Base-by-base conservation (phyloP, 768 basidiomycete species). In the Multifurca ochricompacta region DNA sequence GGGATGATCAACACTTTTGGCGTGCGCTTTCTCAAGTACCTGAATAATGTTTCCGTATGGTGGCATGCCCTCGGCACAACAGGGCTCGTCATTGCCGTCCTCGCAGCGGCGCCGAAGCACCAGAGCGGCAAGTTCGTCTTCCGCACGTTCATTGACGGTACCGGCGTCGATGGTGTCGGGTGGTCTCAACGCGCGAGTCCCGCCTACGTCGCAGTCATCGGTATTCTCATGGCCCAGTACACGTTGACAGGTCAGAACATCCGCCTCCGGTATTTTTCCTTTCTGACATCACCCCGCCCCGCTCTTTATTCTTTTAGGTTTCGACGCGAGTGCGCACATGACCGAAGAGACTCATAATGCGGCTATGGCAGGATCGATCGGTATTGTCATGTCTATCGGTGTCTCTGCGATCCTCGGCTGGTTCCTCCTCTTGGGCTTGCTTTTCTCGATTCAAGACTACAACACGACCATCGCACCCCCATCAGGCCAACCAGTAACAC, bases 361-460 rank as follows among this genome's bases (percentile, higher is more conserved):
- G 19, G 70, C 70, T 21, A 82, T 77, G 76, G 78, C 83, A 37
- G 85, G 83, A 1, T 75, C 77, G 27, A 76, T 82, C 25, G 83
- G 83, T 1, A 85, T 86, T 53, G 64, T 86, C 40, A 83, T 80
- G 75, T 76, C 83, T 23, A 85, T 88, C 51, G 82, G 80, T 13
- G 81, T 85, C 14, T 85, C 83, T 4, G 81, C 85, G 1, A 56
- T 87, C 10, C 75, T 89, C 1, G 86, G 87, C 23, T 85, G 82
- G 81, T 88, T 86, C 73, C 76, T 87, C 45, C 70, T 88, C 39
- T 68, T 87, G 6, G 81, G 82, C 0, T 71, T 88, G 35, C 74
- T 89, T 1, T 89, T 89, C 69, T 85, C 82, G 0, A 88, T 90
- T 18, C 87, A 89, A 62, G 80, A 88, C 60, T 71, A 85, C 14